Evolutionary conservation across 2,329 filamentous ascomycete species (phyloP), one percentile per base, ranked within the genome.

Genomic region (Hymenoscyphus repandus): DNA sequence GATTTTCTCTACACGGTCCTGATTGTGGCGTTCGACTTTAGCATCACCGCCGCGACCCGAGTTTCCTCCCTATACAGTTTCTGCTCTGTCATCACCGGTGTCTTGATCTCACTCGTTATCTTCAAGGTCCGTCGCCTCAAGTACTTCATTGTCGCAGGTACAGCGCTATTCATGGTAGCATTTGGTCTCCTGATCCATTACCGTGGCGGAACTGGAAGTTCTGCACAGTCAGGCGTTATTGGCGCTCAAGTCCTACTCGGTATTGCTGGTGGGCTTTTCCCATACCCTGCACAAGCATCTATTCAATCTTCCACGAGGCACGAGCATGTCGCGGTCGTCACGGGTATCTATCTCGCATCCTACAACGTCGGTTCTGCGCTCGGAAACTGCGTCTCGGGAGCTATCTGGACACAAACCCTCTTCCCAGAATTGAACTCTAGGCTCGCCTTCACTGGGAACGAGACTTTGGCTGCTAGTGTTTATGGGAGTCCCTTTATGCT

Each of bases 1-100:
- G 78, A 84, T 61, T 85, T 78, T 64, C 72, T 86, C 2, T 85
- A 77, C 67, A 82, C 82, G 0, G 76, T 85, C 1, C 74, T 86
- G 1, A 64, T 76, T 10, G 78, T 86, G 15, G 75, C 74, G 33
- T 86, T 85, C 58, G 72, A 82, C 63, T 80, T 84, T 55, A 76
- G 72, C 45, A 64, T 79, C 56, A 70, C 69, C 45, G 70, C 70
- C 7, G 82, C 83, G 2, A 83, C 79, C 0, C 76, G 82, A 13
- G 76, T 86, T 53, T 69, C 72, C 0, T 79, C 77, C 0, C 71
- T 86, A 1, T 86, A 85, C 72, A 75, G 70, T 54, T 77, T 77
- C 58, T 65, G 67, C 45, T 82, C 78, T 18, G 79, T 83, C 52
- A 70, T 85, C 47, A 72, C 75, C 1, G 82, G 82, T 27, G 79